phyloP scores from a whole-genome alignment of 352 stramenopile species.

The Globisporangium spiculum region DNA sequence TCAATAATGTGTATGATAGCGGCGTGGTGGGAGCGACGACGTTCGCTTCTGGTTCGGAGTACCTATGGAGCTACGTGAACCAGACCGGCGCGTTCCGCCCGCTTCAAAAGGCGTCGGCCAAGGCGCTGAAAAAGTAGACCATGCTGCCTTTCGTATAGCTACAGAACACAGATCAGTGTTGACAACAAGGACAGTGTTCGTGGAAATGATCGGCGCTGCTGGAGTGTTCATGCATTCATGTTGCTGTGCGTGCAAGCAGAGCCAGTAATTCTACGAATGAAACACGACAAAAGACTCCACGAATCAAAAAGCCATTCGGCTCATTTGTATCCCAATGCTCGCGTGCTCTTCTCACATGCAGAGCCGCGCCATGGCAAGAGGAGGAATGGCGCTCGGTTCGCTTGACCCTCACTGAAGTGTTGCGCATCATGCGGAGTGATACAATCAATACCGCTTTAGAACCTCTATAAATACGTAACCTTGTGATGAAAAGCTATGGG shows the following conservation, averaged over 20 bases:
- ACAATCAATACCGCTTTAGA: not conserved
- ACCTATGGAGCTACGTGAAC: conserved; percentile 72
- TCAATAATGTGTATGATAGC: conserved; percentile 23
- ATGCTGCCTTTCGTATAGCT: not conserved
- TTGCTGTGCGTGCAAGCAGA: not conserved
- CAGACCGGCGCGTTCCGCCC: conserved; percentile 67
- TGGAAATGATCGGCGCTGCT: not conserved
- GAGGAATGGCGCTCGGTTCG: too few species aligned
- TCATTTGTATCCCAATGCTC: not conserved
- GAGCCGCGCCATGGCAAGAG: too few species aligned
- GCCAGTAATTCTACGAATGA: too few species aligned
- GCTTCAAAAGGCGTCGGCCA: conserved; percentile 28
- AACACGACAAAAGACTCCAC: not conserved
- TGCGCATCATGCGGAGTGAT: too few species aligned
- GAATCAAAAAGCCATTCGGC: too few species aligned
- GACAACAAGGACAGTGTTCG: too few species aligned
- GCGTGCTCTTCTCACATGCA: not conserved
- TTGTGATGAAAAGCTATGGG: not conserved
- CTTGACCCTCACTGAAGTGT: not conserved
- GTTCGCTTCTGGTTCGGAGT: conserved; percentile 72
- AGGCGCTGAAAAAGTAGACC: conserved; percentile 15
- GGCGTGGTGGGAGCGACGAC: conserved; percentile 69
- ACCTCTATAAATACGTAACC: conserved; percentile 6
- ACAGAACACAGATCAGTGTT: too few species aligned
- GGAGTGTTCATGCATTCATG: not conserved